Conservation (phyloP, 164 flowering plant genomes). For the Warburgia ugandensis region DNA sequence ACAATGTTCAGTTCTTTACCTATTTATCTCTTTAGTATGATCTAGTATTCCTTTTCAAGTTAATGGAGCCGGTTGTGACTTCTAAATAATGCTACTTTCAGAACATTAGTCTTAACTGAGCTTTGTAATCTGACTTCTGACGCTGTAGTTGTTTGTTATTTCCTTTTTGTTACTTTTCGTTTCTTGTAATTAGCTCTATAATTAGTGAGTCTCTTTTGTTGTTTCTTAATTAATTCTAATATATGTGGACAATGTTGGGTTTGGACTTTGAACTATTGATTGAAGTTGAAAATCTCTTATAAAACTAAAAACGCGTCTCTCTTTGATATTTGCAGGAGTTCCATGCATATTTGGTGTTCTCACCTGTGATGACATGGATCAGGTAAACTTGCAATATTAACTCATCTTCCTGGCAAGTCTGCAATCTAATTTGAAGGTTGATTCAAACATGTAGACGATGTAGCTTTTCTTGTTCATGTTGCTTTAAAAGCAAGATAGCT, state of each 20-base stretch:
- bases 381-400: constrained; percentile 37
- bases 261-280: neutral
- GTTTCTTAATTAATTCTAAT: neutral
- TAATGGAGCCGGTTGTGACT: no score
- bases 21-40: no score
- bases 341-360: constrained; percentile 94
- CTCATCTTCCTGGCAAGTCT: neutral
- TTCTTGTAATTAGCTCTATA: neutral
- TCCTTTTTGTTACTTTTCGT: neutral
- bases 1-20: no score
- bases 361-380: constrained; percentile 92
- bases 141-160: no score
- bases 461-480: neutral
- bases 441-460: neutral
- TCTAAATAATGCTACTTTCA: no score
- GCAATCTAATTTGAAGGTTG: neutral
- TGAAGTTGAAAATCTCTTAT: constrained; percentile 1
- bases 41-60: no score
- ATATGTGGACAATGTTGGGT: neutral
- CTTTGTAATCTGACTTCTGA: no score
- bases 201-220: neutral
- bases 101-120: no score
- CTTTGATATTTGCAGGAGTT: constrained; percentile 46
- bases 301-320: neutral
- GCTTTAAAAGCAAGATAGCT: neutral